These are phyloP conservation scores for Phialocephala subalpina DNA, from an alignment of 2,329 filamentous ascomycete species.

Conservation along the genomic window DNA sequence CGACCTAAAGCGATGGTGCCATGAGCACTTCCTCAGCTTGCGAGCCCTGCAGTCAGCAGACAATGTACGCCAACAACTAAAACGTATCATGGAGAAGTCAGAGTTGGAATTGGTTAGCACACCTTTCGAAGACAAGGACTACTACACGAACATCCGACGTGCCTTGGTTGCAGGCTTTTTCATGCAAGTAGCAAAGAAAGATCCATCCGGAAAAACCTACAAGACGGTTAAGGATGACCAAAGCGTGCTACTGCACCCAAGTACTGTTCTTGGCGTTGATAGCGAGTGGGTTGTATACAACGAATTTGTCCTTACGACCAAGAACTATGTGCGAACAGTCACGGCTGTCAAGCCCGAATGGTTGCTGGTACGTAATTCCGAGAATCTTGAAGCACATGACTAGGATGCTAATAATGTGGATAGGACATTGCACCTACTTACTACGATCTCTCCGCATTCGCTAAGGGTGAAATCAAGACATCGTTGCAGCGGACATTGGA, in stretches of 20 bases:
- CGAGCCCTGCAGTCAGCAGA: slow-evolving; percentile 91
- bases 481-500: slow-evolving; percentile 65
- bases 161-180: slow-evolving; percentile 96
- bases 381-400: slow-evolving; percentile 20
- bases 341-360: slow-evolving; percentile 93
- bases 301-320: slow-evolving; percentile 96
- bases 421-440: slow-evolving; percentile 94
- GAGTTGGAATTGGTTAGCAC: slow-evolving; percentile 88
- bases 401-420: slow-evolving; percentile 71
- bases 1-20: slow-evolving; percentile 90
- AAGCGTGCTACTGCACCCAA: slow-evolving; percentile 90
- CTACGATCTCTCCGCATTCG: slow-evolving; percentile 85
- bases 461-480: slow-evolving; percentile 85
- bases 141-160: slow-evolving; percentile 96
- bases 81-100: slow-evolving; percentile 95
- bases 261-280: slow-evolving; percentile 86
- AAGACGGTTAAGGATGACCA: slow-evolving; percentile 97
- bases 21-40: slow-evolving; percentile 93
- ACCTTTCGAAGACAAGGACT: slow-evolving; percentile 92
- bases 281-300: slow-evolving; percentile 98
- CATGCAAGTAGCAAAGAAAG: slow-evolving; percentile 98
- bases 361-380: slow-evolving; percentile 71
- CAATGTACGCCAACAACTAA: slow-evolving; percentile 90
- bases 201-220: slow-evolving; percentile 88
- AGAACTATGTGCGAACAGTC: slow-evolving; percentile 97